Base-by-base conservation (phyloP, 2,329 filamentous ascomycete species). In the Cladobotryum mycophilum region DNA sequence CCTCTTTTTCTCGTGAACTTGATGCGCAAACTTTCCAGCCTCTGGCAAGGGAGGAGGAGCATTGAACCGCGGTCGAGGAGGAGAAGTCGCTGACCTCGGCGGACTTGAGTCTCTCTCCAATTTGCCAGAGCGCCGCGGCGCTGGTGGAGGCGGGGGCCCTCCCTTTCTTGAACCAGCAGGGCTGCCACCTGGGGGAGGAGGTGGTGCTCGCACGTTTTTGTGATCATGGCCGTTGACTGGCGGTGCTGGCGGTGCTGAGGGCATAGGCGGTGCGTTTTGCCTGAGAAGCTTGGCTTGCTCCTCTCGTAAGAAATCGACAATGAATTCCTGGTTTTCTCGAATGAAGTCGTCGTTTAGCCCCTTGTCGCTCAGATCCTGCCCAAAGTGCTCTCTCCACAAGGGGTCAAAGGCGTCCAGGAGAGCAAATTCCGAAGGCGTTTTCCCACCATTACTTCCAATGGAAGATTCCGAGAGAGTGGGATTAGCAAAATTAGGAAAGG, bases 1-100 rank as follows among this genome's bases (percentile, higher is more conserved):
- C 51, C 34, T 46, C 48, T 51, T 53, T 40, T 15, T 53, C 33
- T 51, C 66, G 3, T 62, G 58, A 33, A 51, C 57, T 59, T 67
- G 78, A 70, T 84, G 76, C 3, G 86, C 89, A 64, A 82, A 93
- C 68, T 89, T 95, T 36, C 93, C 93, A 52, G 93, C 93, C 67
- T 96, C 91, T 49, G 89, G 82, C 53, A 97, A 71, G 2, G 92
- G 88, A 34, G 93, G 93, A 42, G 93, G 93, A 8, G 89, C 92
- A 57, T 84, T 80, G 72, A 95, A 97, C 60, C 78, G 79, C 8
- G 82, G 81, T 47, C 84, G 79, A 18, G 83, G 79, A 14, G 68
- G 67, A 30, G 62, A 58, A 9, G 78, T 77, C 15, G 36, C 36
- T 30, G 84, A 81, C 12, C 89, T 87, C 13, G 85, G 80, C 13